Conservation (phyloP, 2,329 filamentous ascomycete genomes). For the Teratosphaeria viscida region DNA sequence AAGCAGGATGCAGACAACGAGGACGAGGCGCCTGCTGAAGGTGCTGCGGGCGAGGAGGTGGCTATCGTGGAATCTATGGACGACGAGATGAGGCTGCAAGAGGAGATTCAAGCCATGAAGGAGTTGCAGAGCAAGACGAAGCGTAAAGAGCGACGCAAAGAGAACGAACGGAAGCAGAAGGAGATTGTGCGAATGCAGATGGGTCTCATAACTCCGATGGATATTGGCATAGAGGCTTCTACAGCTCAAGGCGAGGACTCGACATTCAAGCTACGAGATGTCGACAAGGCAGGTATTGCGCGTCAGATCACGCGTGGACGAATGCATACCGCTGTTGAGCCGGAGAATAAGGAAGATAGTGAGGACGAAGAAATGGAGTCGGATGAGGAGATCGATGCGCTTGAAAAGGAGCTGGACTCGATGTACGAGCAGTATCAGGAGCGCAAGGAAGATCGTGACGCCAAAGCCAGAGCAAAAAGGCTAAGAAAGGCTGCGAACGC, state of each 20-base stretch:
- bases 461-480: constrained; percentile 85
- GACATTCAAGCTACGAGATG: constrained; percentile 75
- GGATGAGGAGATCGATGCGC: constrained; percentile 68
- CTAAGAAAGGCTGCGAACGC: constrained; percentile 53
- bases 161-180: constrained; percentile 89
- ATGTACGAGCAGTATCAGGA: constrained; percentile 84
- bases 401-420: constrained; percentile 76
- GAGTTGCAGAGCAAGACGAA: constrained; percentile 67
- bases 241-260: constrained; percentile 59
- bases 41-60: constrained; percentile 48
- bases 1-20: constrained; percentile 6
- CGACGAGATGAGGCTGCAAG: constrained; percentile 81
- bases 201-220: constrained; percentile 91
- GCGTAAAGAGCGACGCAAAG: constrained; percentile 72
- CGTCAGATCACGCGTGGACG: constrained; percentile 60
- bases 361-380: constrained; percentile 51
- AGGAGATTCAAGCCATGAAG: constrained; percentile 72
- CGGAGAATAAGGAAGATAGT: constrained; percentile 33
- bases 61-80: constrained; percentile 84
- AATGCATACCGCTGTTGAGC: constrained; percentile 59
- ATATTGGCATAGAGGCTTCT: constrained; percentile 66
- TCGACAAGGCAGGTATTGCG: constrained; percentile 65
- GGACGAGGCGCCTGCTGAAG: constrained; percentile 27
- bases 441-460: constrained; percentile 65
- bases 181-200: constrained; percentile 95